phyloP scores from a whole-genome alignment of 495 filamentous ascomycete genomes.

The Aspergillus campestris region DNA sequence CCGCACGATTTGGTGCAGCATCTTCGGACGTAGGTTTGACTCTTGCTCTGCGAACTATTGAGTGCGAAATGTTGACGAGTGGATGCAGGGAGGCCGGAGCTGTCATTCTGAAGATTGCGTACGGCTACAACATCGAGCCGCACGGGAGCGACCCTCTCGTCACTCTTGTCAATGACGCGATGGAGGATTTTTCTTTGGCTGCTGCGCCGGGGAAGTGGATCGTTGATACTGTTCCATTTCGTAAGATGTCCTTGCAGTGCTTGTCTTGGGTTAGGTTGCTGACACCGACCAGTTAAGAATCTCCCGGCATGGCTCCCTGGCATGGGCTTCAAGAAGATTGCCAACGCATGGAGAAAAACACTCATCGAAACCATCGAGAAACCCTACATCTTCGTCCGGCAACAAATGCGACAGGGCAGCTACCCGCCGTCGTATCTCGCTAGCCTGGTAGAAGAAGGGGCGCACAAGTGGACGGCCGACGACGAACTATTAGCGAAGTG shows the following conservation, averaged over 20 bases:
- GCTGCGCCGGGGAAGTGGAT: constrained; percentile 30
- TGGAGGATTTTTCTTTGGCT: constrained; percentile 30
- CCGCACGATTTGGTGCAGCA: constrained; percentile 26
- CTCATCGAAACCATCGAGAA: constrained; percentile 19
- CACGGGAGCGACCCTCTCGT: constrained; percentile 33
- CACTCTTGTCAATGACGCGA: constrained; percentile 22
- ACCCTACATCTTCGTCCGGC: constrained; percentile 36
- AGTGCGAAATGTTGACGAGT: not conserved
- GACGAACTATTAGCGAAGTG: constrained; percentile 30
- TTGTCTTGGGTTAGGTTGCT: not conserved
- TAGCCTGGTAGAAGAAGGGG: constrained; percentile 18
- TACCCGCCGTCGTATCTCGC: constrained; percentile 32
- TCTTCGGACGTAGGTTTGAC: constrained; percentile 23
- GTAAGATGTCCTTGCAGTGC: not conserved
- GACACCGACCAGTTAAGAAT: constrained; percentile 21
- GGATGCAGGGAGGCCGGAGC: constrained; percentile 23
- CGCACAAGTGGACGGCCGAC: constrained; percentile 8
- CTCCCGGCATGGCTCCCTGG: constrained; percentile 45
- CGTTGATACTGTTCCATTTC: constrained; percentile 30
- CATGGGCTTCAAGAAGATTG: constrained; percentile 37
- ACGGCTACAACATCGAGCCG: constrained; percentile 38
- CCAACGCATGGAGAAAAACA: constrained; percentile 22
- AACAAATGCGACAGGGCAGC: constrained; percentile 28
- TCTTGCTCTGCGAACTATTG: not conserved
- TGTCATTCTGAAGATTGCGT: constrained; percentile 37